Evolutionary conservation across 75 land plant genomes (phyloP).

Genomic region (Sequoia sempervirens): DNA sequence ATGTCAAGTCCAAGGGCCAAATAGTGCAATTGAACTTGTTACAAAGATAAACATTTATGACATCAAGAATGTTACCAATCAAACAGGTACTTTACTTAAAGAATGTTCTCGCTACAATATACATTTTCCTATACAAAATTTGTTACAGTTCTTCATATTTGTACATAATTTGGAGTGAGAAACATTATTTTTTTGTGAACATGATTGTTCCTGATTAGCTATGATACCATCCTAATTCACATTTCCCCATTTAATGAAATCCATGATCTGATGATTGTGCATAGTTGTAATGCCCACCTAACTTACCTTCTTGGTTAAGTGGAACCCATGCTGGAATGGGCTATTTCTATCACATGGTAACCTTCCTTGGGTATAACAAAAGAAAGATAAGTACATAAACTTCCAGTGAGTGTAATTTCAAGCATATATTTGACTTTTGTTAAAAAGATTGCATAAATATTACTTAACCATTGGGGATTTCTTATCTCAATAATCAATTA

Average conservation of each 20-base stretch:
- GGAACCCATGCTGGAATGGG: neutral
- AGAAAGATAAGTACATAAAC: neutral
- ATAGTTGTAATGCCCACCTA: neutral
- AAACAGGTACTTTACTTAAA: neutral
- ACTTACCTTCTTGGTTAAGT: neutral
- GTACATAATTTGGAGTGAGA: neutral
- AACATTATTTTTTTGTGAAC: neutral
- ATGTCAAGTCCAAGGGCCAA: neutral
- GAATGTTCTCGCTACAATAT: neutral
- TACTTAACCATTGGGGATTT: conserved; percentile 3
- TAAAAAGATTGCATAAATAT: neutral
- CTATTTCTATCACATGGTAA: neutral
- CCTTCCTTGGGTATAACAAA: no score
- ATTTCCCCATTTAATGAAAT: neutral
- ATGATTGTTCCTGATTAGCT: neutral
- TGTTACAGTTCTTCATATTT: neutral
- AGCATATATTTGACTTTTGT: neutral
- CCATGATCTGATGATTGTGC: no score
- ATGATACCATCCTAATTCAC: neutral
- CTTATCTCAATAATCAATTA: neutral
- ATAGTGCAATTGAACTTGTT: neutral
- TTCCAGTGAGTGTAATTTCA: neutral
- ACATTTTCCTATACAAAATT: neutral
- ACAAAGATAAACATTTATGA: neutral
- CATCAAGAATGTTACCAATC: neutral